Base-by-base conservation (phyloP, 2,329 filamentous ascomycete genomes). In the Cryphonectria carpinicola region DNA sequence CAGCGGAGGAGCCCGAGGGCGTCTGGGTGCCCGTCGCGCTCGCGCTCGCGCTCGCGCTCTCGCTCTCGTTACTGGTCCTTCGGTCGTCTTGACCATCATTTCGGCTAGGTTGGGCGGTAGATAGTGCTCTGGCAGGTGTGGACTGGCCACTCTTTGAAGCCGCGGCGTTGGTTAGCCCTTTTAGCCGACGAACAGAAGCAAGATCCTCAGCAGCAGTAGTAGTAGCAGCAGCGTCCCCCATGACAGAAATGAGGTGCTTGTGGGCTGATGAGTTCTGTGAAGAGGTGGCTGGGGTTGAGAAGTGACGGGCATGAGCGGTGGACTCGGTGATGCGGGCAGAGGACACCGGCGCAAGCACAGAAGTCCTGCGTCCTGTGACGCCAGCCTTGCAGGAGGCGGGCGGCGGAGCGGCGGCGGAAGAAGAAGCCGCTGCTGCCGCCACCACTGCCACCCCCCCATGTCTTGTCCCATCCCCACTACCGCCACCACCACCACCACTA, bases 101-200 rank as follows among this genome's bases (percentile, higher is more conserved):
- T 66, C 83, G 83, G 52, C 86, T 84, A 17, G 86, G 85, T 58
- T 86, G 86, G 70, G 87, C 85, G 66, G 87, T 83, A 70, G 94
- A 97, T 78, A 95, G 89, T 72, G 95, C 93, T 83, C 95, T 91
- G 74, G 94, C 95, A 69, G 95, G 97, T 76, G 95, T 95, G 72
- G 94, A 91, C 76, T 94, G 93, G 76, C 93, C 96, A 85, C 94
- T 97, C 95, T 98, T 97, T 86, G 89, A 85, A 82, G 85, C 85
- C 82, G 85, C 85, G 87, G 89, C 89, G 87, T 90, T 87, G 89
- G 94, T 98, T 94, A 98, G 95, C 93, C 91, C 92, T 86, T 89
- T 92, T 82, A 92, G 87, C 84, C 88, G 87, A 82, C 88, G 86
- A 85, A 89, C 84, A 79, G 90, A 89, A 80, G 88, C 87, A 82